Evolutionary conservation across 1,284 basidiomycete species (phyloP).

Genomic region (Serendipita sp.): DNA sequence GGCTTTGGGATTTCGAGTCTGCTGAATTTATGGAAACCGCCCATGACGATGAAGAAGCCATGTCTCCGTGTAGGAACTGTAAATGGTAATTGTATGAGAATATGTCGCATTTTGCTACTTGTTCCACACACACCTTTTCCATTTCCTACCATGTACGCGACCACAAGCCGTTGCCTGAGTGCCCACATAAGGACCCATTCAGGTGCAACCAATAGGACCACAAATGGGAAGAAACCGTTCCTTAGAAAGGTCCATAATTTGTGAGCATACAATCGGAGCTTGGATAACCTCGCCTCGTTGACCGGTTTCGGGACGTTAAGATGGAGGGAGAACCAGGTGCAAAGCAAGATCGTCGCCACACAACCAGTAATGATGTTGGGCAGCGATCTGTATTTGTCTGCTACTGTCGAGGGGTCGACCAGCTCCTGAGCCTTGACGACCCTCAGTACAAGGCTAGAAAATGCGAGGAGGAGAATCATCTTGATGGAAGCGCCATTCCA

Average conservation of each 20-base stretch:
- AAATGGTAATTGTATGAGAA: no score
- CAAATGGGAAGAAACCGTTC: background rate
- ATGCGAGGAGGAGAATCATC: no score
- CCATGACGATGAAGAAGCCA: no score
- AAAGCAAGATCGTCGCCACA: conserved; percentile 21
- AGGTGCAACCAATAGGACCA: background rate
- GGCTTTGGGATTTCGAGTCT: no score
- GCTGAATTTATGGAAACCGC: no score
- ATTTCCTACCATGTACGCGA: background rate
- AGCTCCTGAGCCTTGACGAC: no score
- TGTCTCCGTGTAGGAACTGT: no score
- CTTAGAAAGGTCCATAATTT: background rate
- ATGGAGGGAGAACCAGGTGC: conserved; percentile 25
- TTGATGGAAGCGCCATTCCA: no score
- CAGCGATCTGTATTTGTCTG: conserved; percentile 1
- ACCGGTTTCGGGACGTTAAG: conserved; percentile 22
- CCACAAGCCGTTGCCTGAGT: background rate
- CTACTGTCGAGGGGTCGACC: no score
- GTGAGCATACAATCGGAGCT: background rate
- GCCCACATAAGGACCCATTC: background rate
- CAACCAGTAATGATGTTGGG: conserved; percentile 23
- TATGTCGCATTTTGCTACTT: no score
- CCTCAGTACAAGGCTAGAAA: no score
- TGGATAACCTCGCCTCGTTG: background rate
- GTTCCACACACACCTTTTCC: no score